Percentiles rank a stretch among this genome's conserved stretches.
Evolutionary conservation across 1,284 basidiomycete species (phyloP).

Genomic region (Puccinia hordei): DNA sequence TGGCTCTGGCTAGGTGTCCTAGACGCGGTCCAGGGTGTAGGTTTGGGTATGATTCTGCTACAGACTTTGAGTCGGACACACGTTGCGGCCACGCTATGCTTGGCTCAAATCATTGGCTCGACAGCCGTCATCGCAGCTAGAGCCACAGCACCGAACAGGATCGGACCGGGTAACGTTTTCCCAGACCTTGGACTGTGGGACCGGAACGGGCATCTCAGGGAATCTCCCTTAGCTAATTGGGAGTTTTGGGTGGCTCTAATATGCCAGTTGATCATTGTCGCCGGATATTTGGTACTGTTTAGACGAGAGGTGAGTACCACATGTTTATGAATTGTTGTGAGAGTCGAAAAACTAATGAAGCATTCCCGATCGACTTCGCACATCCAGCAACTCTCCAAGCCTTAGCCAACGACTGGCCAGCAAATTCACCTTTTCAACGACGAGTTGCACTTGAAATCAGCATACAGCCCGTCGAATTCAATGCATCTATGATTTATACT

Average conservation of each 20-base stretch:
- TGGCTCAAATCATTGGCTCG: constrained; percentile 68
- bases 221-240: constrained; percentile 59
- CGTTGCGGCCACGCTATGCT: constrained; percentile 84
- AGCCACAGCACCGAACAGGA: constrained; percentile 76
- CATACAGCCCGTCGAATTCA: not conserved
- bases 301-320: constrained; percentile 67
- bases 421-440: not conserved
- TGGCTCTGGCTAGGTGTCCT: constrained; percentile 93
- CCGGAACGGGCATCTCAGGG: constrained; percentile 52
- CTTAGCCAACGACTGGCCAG: not conserved
- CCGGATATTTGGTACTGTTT: constrained; percentile 93
- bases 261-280: constrained; percentile 77
- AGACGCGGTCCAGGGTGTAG: constrained; percentile 87
- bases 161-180: constrained; percentile 84
- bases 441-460: not conserved
- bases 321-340: not conserved
- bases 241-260: constrained; percentile 84
- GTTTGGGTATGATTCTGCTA: constrained; percentile 87
- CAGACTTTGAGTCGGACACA: constrained; percentile 88
- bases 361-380: not conserved
- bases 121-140: constrained; percentile 81
- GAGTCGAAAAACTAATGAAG: not conserved
- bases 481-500: not conserved
- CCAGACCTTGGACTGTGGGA: constrained; percentile 88
- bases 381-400: constrained; percentile 35